Percentiles rank a stretch among this genome's conserved stretches.
Evolutionary conservation across 805 yeast species (phyloP).

Genomic region (Wickerhamomyces ciferrii): DNA sequence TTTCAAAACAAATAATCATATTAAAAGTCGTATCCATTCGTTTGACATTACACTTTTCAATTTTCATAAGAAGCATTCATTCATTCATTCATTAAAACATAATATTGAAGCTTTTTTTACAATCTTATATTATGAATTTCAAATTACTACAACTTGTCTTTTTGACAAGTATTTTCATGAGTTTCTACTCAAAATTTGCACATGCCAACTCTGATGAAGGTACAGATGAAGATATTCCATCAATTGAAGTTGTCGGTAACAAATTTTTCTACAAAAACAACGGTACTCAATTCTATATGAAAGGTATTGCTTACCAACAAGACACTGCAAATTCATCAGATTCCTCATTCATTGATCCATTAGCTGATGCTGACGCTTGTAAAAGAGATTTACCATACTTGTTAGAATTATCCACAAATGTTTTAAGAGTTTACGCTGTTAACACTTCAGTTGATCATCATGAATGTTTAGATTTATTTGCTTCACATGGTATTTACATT

Average conservation of each 20-base stretch:
- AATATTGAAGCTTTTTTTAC: background rate
- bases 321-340: slow-evolving; percentile 41
- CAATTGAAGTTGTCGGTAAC: slow-evolving; percentile 59
- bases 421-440: slow-evolving; percentile 73
- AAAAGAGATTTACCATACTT: slow-evolving; percentile 69
- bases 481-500: slow-evolving; percentile 79
- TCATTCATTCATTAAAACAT: background rate
- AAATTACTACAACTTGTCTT: background rate
- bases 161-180: background rate
- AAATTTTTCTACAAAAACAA: slow-evolving; percentile 64
- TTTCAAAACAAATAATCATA: too few species aligned
- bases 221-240: slow-evolving; percentile 30
- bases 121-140: background rate
- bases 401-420: slow-evolving; percentile 55
- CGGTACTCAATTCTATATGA: slow-evolving; percentile 71
- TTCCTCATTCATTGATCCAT: slow-evolving; percentile 51
- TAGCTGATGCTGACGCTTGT: slow-evolving; percentile 59
- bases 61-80: background rate
- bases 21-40: background rate
- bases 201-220: slow-evolving; percentile 18
- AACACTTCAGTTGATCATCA: slow-evolving; percentile 63
- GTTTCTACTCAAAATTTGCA: background rate
- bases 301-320: slow-evolving; percentile 74
- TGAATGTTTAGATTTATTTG: slow-evolving; percentile 61
- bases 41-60: background rate